A percentile compares a stretch with the other conserved stretches of the same genome.
These are phyloP conservation scores for Solanum hybrid DNA, from an alignment of 305 asterid species.

Conservation along the genomic window DNA sequence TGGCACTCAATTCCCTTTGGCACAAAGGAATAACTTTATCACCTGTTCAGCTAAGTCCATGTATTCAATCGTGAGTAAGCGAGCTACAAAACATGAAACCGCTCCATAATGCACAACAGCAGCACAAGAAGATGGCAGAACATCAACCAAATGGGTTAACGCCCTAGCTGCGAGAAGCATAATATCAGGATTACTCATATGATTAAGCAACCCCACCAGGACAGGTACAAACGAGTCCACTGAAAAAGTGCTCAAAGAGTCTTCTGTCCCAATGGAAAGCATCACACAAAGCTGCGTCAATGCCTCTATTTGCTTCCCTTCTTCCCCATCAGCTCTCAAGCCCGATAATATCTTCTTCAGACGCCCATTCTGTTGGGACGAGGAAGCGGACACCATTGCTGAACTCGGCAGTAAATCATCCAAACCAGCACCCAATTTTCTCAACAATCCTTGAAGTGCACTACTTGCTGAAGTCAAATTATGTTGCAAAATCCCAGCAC, in stretches of 20 bases:
- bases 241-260: slow-evolving; percentile 83
- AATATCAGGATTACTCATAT: slow-evolving; percentile 79
- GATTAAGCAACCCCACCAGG: slow-evolving; percentile 88
- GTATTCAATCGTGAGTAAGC: slow-evolving; percentile 88
- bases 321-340: slow-evolving; percentile 95
- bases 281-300: slow-evolving; percentile 84
- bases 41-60: slow-evolving; percentile 99
- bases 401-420: slow-evolving; percentile 96
- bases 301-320: slow-evolving; percentile 96
- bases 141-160: slow-evolving; percentile 90
- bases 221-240: slow-evolving; percentile 98
- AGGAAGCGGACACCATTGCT: slow-evolving; percentile 58
- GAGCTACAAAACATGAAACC: slow-evolving; percentile 79
- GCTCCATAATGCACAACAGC: slow-evolving; percentile 98
- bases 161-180: slow-evolving; percentile 98
- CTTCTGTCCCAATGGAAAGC: slow-evolving; percentile 96
- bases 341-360: slow-evolving; percentile 91
- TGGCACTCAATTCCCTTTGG: neutral
- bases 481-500: slow-evolving; percentile 78
- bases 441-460: slow-evolving; percentile 90
- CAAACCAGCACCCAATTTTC: slow-evolving; percentile 90
- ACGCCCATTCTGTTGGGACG: slow-evolving; percentile 70
- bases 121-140: slow-evolving; percentile 88
- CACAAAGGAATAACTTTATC: neutral
- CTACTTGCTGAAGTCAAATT: slow-evolving; percentile 91